Conservation (phyloP, 2,329 filamentous ascomycete genomes). For the Paecilomyces niveus region DNA sequence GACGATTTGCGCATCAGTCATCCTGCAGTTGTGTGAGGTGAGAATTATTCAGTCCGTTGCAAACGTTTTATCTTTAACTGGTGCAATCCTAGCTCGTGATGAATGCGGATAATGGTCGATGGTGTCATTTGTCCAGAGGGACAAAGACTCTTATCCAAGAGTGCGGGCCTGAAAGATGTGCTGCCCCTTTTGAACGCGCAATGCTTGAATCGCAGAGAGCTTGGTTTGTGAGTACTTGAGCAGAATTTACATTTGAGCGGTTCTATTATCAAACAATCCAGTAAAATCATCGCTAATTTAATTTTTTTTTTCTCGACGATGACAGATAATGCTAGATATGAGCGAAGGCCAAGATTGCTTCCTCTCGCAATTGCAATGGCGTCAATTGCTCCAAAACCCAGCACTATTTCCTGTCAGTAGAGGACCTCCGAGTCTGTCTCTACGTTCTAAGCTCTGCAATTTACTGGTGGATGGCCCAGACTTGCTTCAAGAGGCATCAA, state of each 20-base stretch:
- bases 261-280: too few relatives aligned
- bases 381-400: not conserved
- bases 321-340: constrained; percentile 4
- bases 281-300: not conserved
- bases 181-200: constrained; percentile 6
- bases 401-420: not conserved
- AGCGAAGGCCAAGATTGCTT: constrained; percentile 6
- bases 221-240: constrained; percentile 4
- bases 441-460: constrained; percentile 8
- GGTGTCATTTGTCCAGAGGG: constrained; percentile 7
- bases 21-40: constrained; percentile 11
- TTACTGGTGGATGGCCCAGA: constrained; percentile 8
- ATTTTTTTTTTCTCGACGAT: too few relatives aligned
- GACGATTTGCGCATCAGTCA: constrained; percentile 9
- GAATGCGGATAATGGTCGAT: constrained; percentile 5
- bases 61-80: not conserved
- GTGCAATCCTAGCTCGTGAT: constrained; percentile 3
- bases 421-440: constrained; percentile 3
- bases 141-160: constrained; percentile 8
- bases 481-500: constrained; percentile 3
- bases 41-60: not conserved
- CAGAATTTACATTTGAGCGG: not conserved
- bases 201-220: constrained; percentile 12
- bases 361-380: constrained; percentile 6
- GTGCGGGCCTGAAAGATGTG: constrained; percentile 4